Evolutionary conservation across 306 rosid species (phyloP).

Genomic region (Elaeagnus macrophylla): DNA sequence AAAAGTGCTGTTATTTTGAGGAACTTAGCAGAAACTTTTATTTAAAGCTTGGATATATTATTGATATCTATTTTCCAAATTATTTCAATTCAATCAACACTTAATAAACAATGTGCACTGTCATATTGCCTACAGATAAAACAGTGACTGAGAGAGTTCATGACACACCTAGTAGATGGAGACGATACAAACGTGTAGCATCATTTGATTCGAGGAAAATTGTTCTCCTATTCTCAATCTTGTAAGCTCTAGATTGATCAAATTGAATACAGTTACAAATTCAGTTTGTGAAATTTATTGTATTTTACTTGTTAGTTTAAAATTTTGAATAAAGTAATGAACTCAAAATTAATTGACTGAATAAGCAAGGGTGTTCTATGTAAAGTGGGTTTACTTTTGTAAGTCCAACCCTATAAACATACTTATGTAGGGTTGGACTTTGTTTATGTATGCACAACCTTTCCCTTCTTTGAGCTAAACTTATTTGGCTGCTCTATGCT

Average conservation of each 20-base stretch:
- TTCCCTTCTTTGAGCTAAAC: too few relatives aligned
- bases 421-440: too few relatives aligned
- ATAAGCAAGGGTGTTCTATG: too few relatives aligned
- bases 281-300: too few relatives aligned
- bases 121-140: constrained; percentile 45
- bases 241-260: constrained; percentile 45
- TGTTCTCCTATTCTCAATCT: constrained; percentile 74
- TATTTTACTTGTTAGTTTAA: too few relatives aligned
- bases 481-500: too few relatives aligned
- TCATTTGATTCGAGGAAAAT: constrained; percentile 85
- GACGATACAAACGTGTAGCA: constrained; percentile 68
- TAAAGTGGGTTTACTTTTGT: too few relatives aligned
- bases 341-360: neutral
- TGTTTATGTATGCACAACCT: too few relatives aligned
- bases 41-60: neutral
- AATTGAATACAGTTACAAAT: neutral
- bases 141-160: constrained; percentile 54
- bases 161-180: constrained; percentile 62
- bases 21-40: constrained; percentile 6
- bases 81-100: constrained; percentile 2
- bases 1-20: constrained; percentile 3
- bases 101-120: too few relatives aligned
- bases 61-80: neutral
- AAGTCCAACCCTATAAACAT: too few relatives aligned
- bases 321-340: neutral